These are phyloP conservation scores for Cytospora paraplurivora DNA, from an alignment of 2,329 filamentous ascomycete genomes.

Conservation along the genomic window DNA sequence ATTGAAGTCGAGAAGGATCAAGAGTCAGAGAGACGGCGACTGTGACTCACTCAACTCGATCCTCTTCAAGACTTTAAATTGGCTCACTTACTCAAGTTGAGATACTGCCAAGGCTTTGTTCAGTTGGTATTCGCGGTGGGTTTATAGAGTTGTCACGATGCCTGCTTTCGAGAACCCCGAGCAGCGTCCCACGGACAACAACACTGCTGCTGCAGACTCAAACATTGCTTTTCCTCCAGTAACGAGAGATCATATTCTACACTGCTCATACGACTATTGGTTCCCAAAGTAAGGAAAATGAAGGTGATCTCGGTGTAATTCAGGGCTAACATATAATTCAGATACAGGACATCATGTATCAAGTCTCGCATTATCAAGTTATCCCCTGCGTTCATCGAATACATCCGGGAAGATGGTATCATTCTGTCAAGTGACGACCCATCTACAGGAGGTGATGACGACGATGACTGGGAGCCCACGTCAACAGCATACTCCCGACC, in stretches of 20 bases:
- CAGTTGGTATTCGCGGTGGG: background rate
- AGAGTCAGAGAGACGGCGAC: constrained; percentile 17
- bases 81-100: background rate
- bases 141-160: constrained; percentile 33
- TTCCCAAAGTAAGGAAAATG: constrained; percentile 64
- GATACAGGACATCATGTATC: constrained; percentile 78
- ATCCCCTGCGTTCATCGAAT: constrained; percentile 73
- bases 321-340: constrained; percentile 38
- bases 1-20: background rate
- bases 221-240: constrained; percentile 77
- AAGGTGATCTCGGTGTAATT: background rate
- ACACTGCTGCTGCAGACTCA: constrained; percentile 27
- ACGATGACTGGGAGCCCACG: constrained; percentile 56
- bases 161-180: constrained; percentile 35
- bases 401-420: constrained; percentile 91
- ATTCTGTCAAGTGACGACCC: constrained; percentile 71
- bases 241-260: constrained; percentile 82
- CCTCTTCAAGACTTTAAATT: background rate
- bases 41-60: constrained; percentile 17
- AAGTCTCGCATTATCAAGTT: constrained; percentile 85
- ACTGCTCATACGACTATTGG: constrained; percentile 95
- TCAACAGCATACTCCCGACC: constrained; percentile 35
- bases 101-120: background rate
- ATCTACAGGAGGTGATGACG: constrained; percentile 47
- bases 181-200: constrained; percentile 31